Evolutionary conservation across 2,329 filamentous ascomycete species (phyloP).

Genomic region (Drechslerella dactyloides): DNA sequence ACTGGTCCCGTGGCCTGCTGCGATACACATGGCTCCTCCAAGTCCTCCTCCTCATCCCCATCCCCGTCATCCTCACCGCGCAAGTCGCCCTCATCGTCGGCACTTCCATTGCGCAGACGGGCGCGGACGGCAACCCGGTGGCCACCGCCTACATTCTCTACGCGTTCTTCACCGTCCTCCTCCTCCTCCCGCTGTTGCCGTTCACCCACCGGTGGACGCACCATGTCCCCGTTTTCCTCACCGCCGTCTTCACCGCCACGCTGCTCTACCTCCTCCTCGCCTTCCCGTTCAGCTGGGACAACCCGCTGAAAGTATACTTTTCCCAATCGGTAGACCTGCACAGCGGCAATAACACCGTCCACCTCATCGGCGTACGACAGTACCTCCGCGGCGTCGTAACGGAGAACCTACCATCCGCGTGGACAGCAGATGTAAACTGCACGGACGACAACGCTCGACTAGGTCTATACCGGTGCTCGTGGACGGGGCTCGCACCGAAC

Average conservation of each 20-base stretch:
- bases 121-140: conserved; percentile 72
- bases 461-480: conserved; percentile 72
- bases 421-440: conserved; percentile 70
- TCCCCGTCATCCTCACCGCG: conserved; percentile 76
- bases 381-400: conserved; percentile 72
- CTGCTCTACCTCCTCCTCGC: conserved; percentile 83
- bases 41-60: conserved; percentile 77
- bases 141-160: conserved; percentile 23
- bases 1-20: conserved; percentile 80
- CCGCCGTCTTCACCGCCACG: conserved; percentile 75
- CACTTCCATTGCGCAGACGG: conserved; percentile 77
- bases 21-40: conserved; percentile 86
- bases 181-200: conserved; percentile 78
- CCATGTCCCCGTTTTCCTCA: conserved; percentile 78
- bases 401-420: conserved; percentile 49
- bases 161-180: conserved; percentile 69
- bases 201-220: conserved; percentile 86
- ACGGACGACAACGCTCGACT: conserved; percentile 59
- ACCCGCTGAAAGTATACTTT: conserved; percentile 86
- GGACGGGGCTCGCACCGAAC: conserved; percentile 71
- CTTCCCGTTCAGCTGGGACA: conserved; percentile 83
- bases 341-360: conserved; percentile 70
- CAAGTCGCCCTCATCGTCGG: conserved; percentile 77
- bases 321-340: conserved; percentile 76
- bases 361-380: conserved; percentile 70